A percentile compares a stretch with the other conserved stretches of the same genome.
Evolutionary conservation across 2,329 filamentous ascomycete species (phyloP).

Genomic region (Rhexocercosporidium sp.): DNA sequence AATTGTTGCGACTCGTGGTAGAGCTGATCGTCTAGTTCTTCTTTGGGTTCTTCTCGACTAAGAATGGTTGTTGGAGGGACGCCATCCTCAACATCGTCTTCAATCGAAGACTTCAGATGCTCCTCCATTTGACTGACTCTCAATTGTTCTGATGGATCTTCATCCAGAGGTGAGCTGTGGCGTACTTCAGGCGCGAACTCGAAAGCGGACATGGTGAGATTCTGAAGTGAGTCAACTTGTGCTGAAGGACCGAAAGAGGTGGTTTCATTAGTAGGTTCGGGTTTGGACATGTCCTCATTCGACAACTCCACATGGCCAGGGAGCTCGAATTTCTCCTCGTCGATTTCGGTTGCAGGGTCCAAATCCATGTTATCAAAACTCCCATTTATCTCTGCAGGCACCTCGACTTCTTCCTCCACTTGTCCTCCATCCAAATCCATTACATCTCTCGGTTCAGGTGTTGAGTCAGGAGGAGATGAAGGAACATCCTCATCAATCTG

Average conservation of each 20-base stretch:
- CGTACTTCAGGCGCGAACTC: constrained; percentile 20
- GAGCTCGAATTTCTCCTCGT: not conserved
- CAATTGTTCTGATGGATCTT: constrained; percentile 21
- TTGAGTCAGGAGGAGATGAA: constrained; percentile 33
- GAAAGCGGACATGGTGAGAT: constrained; percentile 29
- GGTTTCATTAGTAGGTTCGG: not conserved
- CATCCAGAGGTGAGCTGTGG: constrained; percentile 12
- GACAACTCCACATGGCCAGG: not conserved
- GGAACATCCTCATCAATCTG: constrained; percentile 38
- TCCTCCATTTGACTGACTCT: constrained; percentile 13
- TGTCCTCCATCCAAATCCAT: not conserved
- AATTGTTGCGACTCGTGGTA: constrained; percentile 1
- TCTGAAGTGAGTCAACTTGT: constrained; percentile 31
- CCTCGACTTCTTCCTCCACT: not conserved
- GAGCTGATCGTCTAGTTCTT: not conserved
- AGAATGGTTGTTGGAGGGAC: no score
- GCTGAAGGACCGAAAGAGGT: constrained; percentile 29
- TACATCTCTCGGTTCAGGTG: constrained; percentile 3
- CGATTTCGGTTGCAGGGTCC: not conserved
- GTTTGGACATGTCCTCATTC: not conserved
- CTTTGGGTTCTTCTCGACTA: not conserved
- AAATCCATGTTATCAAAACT: not conserved
- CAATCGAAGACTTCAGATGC: not conserved
- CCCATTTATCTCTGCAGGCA: not conserved
- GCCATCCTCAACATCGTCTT: not conserved